These are phyloP conservation scores for Collybiopsis luxurians DNA, from an alignment of 768 basidiomycete species.

Conservation along the genomic window DNA sequence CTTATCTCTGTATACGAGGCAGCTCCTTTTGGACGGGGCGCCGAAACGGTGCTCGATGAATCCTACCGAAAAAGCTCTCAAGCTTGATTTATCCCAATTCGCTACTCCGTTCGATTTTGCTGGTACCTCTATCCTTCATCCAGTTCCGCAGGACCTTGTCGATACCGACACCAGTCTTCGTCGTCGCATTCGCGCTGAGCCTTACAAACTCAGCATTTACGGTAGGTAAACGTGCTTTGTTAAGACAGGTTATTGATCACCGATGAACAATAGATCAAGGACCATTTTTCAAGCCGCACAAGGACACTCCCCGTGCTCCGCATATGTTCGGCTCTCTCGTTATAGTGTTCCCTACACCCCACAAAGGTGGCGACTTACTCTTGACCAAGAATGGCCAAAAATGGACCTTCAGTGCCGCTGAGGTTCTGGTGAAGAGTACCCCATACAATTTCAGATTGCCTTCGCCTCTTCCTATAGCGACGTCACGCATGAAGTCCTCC, in stretches of 20 bases:
- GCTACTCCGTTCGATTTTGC: background rate
- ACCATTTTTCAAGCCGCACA: background rate
- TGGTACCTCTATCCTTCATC: background rate
- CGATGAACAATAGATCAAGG: background rate
- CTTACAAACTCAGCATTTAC: background rate
- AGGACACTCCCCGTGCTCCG: background rate
- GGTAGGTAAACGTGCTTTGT: no score
- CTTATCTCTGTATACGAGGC: conserved; percentile 19
- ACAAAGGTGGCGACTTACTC: background rate
- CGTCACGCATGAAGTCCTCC: no score
- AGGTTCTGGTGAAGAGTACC: no score
- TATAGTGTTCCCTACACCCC: background rate
- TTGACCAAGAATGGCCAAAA: background rate
- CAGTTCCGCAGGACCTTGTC: background rate
- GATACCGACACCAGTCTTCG: no score
- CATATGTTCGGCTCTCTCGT: background rate
- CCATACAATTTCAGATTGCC: no score
- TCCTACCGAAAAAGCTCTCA: conserved; percentile 19
- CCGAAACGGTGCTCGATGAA: conserved; percentile 28
- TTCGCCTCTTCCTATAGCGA: no score
- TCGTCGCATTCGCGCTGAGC: background rate
- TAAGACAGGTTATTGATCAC: no score
- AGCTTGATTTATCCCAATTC: background rate
- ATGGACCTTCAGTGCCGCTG: background rate
- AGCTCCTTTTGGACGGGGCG: conserved; percentile 25